phyloP scores from a whole-genome alignment of 2,329 filamentous ascomycete genomes.

The Paracoccidioides brasiliensis region DNA sequence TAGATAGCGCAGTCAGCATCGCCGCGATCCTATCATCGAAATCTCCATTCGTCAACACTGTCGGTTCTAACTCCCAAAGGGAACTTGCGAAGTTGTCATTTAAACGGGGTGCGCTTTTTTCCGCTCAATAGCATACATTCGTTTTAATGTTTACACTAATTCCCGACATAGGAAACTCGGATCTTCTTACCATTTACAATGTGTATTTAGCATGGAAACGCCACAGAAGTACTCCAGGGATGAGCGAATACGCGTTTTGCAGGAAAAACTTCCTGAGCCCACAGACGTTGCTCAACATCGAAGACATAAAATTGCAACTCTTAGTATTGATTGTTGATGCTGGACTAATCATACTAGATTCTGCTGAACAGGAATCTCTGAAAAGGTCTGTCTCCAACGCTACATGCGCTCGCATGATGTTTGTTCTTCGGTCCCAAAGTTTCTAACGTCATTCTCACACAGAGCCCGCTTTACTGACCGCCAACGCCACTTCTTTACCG shows the following conservation, averaged over 20 bases:
- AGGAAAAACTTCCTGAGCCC: constrained; percentile 84
- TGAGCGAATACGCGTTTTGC: constrained; percentile 79
- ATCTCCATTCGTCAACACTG: constrained; percentile 78
- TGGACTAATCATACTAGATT: constrained; percentile 62
- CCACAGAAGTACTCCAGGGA: constrained; percentile 55
- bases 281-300: constrained; percentile 82
- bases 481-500: constrained; percentile 65
- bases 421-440: constrained; percentile 2
- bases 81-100: constrained; percentile 68
- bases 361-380: constrained; percentile 57
- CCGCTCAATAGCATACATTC: neutral
- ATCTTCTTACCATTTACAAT: constrained; percentile 85
- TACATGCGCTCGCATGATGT: neutral
- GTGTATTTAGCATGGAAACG: constrained; percentile 83
- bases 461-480: constrained; percentile 50
- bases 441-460: neutral
- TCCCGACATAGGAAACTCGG: constrained; percentile 54
- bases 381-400: constrained; percentile 38
- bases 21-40: constrained; percentile 91
- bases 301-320: constrained; percentile 88
- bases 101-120: constrained; percentile 44
- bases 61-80: constrained; percentile 70
- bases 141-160: neutral
- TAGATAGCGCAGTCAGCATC: constrained; percentile 83
- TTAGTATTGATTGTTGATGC: constrained; percentile 75